Evolutionary conservation across 192 early-diverging fungal species (phyloP).

Genomic region (Coemansia sp.): DNA sequence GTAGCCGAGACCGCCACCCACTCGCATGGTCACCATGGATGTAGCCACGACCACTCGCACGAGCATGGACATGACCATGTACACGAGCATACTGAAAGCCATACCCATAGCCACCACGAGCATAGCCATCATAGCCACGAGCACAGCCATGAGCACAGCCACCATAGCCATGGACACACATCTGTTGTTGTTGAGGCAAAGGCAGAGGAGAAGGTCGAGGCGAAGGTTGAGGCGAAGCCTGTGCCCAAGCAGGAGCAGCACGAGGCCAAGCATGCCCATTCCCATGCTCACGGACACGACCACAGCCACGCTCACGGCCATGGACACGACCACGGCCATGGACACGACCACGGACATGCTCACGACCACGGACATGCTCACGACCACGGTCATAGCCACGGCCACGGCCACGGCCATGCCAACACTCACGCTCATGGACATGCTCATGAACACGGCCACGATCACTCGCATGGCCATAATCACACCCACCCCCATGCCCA

Average conservation of each 20-base stretch:
- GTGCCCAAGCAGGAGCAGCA: neutral
- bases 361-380: conserved; percentile 12
- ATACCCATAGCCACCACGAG: neutral
- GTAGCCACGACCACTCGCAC: conserved; percentile 9
- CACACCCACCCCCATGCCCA: conserved; percentile 4
- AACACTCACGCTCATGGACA: conserved; percentile 2
- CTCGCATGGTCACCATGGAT: conserved; percentile 11
- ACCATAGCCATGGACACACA: conserved; percentile 5
- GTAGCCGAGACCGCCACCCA: neutral
- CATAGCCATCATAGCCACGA: conserved; percentile 2
- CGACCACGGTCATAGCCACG: conserved; percentile 9
- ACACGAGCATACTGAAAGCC: neutral
- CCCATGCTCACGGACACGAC: neutral
- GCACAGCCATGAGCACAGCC: conserved; percentile 1
- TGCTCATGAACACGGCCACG: neutral
- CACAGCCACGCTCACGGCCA: conserved; percentile 2
- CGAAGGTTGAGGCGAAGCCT: conserved; percentile 3
- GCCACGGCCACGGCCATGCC: neutral
- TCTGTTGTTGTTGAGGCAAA: no score
- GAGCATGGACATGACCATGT: conserved; percentile 5
- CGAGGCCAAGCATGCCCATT: neutral
- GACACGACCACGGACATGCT: conserved; percentile 4
- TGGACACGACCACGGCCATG: conserved; percentile 2
- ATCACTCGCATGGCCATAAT: conserved; percentile 6
- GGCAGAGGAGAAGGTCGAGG: neutral